Base-by-base conservation (phyloP, 1,139 yeast genomes). In the Kazachstania sp. region DNA sequence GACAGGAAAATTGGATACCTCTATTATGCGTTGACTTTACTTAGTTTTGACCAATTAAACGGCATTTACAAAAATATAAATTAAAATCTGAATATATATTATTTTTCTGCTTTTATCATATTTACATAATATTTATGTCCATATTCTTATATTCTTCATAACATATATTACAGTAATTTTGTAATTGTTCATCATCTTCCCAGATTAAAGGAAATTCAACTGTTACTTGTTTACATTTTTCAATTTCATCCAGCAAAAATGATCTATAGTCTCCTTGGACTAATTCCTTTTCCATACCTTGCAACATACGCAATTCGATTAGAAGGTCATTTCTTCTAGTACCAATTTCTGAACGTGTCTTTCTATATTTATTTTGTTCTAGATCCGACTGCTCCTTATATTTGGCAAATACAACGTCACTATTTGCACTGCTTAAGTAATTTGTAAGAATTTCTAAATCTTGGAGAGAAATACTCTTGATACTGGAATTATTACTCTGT, bases 261-360 rank as follows among this genome's bases (percentile, higher is more conserved):
- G 78, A 75, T 43, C 73, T 72, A 82, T 90, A 92, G 57, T 83
- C 90, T 0, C 82, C 81, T 36, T 69, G 57, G 1, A 84, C 77
- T 18, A 83, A 62, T 51, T 83, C 88, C 34, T 68, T 68, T 57
- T 92, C 97, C 59, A 83, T 70, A 35, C 73, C 72, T 54, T 85
- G 85, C 49, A 92, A 66, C 42, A 86, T 73, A 45, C 79, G 77
- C 51, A 92, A 68, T 48, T 83, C 81, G 3, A 86, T 79, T 36
- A 90, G 61, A 15, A 90, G 66, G 45, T 83, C 82, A 61, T 87
- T 86, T 46, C 97, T 71, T 56, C 78, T 77, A n/a, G 82, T 63
- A 0, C 95, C 95, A 34, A 86, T 69, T 23, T 83, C 84, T 44
- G 76, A 75, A 44, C 86, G 71, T 2, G 79, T 64, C 9, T 69